Conservation (phyloP, 2,329 filamentous ascomycete species). For the Aspergillus sp. region DNA sequence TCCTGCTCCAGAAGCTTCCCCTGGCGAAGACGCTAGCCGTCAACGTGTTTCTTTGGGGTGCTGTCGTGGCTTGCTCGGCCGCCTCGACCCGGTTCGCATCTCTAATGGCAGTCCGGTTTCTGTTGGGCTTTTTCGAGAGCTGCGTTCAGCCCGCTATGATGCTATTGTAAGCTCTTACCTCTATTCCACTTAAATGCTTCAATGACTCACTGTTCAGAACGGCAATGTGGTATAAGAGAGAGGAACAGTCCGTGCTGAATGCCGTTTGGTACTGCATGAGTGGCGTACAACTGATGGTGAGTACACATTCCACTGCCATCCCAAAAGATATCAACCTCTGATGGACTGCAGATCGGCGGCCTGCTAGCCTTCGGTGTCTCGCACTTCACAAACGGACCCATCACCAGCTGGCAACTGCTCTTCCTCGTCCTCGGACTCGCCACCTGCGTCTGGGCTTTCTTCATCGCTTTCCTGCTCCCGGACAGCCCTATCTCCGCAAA, state of each 20-base stretch:
- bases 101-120: slow-evolving; percentile 11
- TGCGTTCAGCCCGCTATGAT: slow-evolving; percentile 30
- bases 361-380: slow-evolving; percentile 55
- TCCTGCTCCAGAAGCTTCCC: slow-evolving; percentile 50
- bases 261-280: slow-evolving; percentile 75
- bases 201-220: slow-evolving; percentile 32
- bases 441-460: slow-evolving; percentile 39
- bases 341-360: slow-evolving; percentile 55
- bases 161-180: slow-evolving; percentile 53
- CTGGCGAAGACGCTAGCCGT: slow-evolving; percentile 49
- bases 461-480: slow-evolving; percentile 59
- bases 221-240: slow-evolving; percentile 66
- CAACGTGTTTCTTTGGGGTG: slow-evolving; percentile 55
- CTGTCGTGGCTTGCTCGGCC: slow-evolving; percentile 45
- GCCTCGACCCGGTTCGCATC: slow-evolving; percentile 45
- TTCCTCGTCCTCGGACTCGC: slow-evolving; percentile 62
- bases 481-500: slow-evolving; percentile 67
- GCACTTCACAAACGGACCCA: slow-evolving; percentile 49
- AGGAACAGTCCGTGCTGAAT: slow-evolving; percentile 63
- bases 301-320: background rate
- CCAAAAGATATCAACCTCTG: too few species aligned
- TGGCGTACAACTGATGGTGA: slow-evolving; percentile 58
- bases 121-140: slow-evolving; percentile 10
- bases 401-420: slow-evolving; percentile 64
- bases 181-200: background rate